Conservation (phyloP, 352 stramenopile species). For the Halophytophthora polymorphica region DNA sequence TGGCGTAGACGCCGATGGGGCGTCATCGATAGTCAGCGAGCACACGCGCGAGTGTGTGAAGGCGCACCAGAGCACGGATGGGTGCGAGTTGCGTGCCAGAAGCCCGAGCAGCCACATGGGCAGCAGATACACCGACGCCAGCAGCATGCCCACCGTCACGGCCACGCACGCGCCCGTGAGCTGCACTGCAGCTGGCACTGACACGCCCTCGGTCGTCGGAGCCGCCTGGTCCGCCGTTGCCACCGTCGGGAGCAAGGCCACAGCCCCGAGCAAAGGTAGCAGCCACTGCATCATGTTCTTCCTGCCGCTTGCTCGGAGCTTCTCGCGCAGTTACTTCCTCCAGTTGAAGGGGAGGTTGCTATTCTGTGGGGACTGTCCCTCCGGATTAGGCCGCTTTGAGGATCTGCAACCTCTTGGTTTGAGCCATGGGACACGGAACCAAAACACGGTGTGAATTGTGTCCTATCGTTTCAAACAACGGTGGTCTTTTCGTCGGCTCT, state of each 20-base stretch:
- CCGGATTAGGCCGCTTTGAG: too few species aligned
- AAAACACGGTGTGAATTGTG: too few species aligned
- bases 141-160: conserved; percentile 24
- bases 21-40: conserved; percentile 80
- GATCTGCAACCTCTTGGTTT: too few species aligned
- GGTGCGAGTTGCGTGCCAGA: conserved; percentile 63
- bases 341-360: too few species aligned
- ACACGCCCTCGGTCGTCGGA: background rate
- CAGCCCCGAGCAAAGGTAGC: background rate
- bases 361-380: too few species aligned
- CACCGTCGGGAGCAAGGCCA: background rate
- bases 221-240: conserved; percentile 2
- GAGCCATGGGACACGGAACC: too few species aligned
- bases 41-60: conserved; percentile 49
- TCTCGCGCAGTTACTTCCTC: too few species aligned
- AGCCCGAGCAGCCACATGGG: conserved; percentile 66
- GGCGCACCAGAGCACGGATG: conserved; percentile 75
- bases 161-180: conserved; percentile 23
- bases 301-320: too few species aligned
- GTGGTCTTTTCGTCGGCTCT: too few species aligned
- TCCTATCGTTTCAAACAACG: too few species aligned
- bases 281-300: background rate
- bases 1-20: conserved; percentile 56
- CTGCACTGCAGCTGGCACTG: conserved; percentile 3
- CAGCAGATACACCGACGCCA: conserved; percentile 64